These are phyloP conservation scores for Rubia balearica DNA, from an alignment of 305 asterid genomes.

Conservation along the genomic window DNA sequence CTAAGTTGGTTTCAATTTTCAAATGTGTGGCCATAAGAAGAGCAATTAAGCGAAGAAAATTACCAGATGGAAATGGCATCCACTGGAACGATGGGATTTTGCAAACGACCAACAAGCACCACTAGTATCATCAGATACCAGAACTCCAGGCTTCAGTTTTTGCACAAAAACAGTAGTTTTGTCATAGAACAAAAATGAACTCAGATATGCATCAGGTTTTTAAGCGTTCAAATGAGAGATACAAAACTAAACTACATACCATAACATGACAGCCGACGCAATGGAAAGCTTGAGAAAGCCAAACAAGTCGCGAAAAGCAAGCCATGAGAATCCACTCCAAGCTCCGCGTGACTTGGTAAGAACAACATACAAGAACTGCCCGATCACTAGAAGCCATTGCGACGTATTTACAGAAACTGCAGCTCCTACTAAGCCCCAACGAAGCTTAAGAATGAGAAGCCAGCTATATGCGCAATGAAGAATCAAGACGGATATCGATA, in stretches of 20 bases:
- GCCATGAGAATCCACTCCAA: constrained; percentile 73
- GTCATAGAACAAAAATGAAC: not conserved
- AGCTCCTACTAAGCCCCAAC: constrained; percentile 60
- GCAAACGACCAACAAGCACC: constrained; percentile 62
- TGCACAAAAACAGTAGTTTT: not conserved
- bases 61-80: constrained; percentile 86
- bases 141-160: constrained; percentile 63
- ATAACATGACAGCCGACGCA: constrained; percentile 72
- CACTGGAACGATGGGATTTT: constrained; percentile 61
- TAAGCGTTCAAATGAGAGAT: not conserved
- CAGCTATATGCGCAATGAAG: constrained; percentile 55
- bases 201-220: not conserved
- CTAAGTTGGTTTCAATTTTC: not conserved
- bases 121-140: constrained; percentile 69
- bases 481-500: constrained; percentile 43
- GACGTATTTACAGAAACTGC: constrained; percentile 57
- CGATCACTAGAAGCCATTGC: constrained; percentile 59
- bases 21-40: not conserved
- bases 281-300: constrained; percentile 59
- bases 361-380: constrained; percentile 47
- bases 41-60: not conserved
- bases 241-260: constrained; percentile 23
- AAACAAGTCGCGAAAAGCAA: constrained; percentile 59
- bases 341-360: constrained; percentile 61
- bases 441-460: constrained; percentile 52